phyloP scores from a whole-genome alignment of 2,329 filamentous ascomycete genomes.

The Lizonia empirigonia region DNA sequence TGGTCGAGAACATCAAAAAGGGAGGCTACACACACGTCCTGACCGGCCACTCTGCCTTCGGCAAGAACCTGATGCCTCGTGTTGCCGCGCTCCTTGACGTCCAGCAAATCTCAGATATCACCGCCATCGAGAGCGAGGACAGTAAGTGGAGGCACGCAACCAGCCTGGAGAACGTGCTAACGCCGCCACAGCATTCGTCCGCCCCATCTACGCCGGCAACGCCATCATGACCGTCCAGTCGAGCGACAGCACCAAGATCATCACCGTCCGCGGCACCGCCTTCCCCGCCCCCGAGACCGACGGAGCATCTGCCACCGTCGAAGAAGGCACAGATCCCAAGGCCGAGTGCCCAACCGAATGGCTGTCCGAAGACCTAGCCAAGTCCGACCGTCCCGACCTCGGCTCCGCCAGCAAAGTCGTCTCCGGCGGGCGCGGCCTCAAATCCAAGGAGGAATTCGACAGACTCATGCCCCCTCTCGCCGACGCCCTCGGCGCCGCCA shows the following conservation, averaged over 20 bases:
- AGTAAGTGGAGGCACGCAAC: conserved; percentile 58
- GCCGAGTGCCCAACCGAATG: conserved; percentile 76
- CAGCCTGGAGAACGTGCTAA: conserved; percentile 4
- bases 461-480: conserved; percentile 88
- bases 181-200: conserved; percentile 70
- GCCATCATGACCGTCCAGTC: conserved; percentile 96
- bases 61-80: conserved; percentile 91
- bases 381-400: conserved; percentile 92
- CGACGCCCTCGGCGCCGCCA: conserved; percentile 90
- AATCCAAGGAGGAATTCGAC: conserved; percentile 98
- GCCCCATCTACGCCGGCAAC: conserved; percentile 97
- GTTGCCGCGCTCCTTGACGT: conserved; percentile 89
- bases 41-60: conserved; percentile 90
- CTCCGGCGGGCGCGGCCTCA: conserved; percentile 90
- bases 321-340: conserved; percentile 85
- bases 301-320: conserved; percentile 75
- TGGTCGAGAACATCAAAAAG: conserved; percentile 97
- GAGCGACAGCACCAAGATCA: conserved; percentile 79
- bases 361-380: conserved; percentile 91
- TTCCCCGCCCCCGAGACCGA: conserved; percentile 77
- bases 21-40: conserved; percentile 92
- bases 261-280: conserved; percentile 91
- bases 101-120: conserved; percentile 94
- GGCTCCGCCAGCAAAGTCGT: conserved; percentile 89
- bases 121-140: conserved; percentile 81